These are phyloP conservation scores for Oryza meridionalis DNA, from an alignment of 176 grass and related monocot genomes.

Conservation along the genomic window DNA sequence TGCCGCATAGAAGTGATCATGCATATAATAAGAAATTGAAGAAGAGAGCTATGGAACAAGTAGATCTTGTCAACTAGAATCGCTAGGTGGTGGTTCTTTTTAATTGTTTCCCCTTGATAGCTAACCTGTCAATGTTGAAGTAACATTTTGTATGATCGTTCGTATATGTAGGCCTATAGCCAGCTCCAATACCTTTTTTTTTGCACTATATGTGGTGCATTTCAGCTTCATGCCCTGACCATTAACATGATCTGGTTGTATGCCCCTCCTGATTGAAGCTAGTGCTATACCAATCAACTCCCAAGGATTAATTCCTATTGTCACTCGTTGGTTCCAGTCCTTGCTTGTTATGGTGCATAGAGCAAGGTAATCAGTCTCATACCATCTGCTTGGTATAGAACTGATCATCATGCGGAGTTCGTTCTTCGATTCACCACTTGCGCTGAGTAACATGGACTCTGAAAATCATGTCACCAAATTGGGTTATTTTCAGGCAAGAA, in stretches of 20 bases:
- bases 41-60: not conserved
- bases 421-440: not conserved
- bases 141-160: constrained; percentile 7
- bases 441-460: not conserved
- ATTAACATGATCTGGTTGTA: not conserved
- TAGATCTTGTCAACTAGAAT: not conserved
- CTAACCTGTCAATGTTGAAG: not conserved
- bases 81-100: not conserved
- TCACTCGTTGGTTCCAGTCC: not conserved
- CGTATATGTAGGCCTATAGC: constrained; percentile 1
- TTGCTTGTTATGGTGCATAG: not conserved
- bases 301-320: not conserved
- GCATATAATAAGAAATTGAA: constrained; percentile 12
- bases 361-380: not conserved
- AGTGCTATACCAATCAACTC: not conserved
- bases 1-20: not conserved
- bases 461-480: not conserved
- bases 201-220: constrained; percentile 5
- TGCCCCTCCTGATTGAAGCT: no score
- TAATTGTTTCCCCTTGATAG: not conserved
- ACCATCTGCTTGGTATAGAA: not conserved
- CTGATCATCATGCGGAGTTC: not conserved
- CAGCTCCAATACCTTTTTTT: not conserved
- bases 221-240: not conserved
- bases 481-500: not conserved